Conservation (phyloP, 148 eudicot genomes). For the Camellia granthamiana region DNA sequence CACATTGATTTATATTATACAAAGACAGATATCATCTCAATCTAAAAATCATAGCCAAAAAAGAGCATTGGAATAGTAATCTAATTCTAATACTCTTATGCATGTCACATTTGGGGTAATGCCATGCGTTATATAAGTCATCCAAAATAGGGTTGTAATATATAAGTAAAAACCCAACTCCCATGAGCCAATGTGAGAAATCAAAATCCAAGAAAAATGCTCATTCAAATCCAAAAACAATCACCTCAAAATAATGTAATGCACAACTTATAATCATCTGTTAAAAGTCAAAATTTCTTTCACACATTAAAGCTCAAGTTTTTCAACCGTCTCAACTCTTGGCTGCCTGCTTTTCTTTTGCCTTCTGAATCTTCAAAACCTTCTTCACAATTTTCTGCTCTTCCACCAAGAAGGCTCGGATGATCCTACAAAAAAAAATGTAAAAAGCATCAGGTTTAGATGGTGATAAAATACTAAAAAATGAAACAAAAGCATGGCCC, state of each 20-base stretch:
- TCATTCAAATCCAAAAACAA: constrained; percentile 12
- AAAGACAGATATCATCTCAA: too few relatives aligned
- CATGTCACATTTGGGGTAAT: too few relatives aligned
- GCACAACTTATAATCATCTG: constrained; percentile 16
- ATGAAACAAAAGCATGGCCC: neutral
- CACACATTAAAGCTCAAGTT: constrained; percentile 10
- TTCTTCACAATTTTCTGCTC: constrained; percentile 64
- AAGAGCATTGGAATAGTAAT: too few relatives aligned
- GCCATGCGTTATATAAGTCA: too few relatives aligned
- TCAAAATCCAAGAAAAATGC: neutral
- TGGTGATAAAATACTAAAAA: too few relatives aligned
- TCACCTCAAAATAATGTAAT: neutral
- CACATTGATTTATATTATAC: too few relatives aligned
- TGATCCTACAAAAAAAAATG: constrained; percentile 27
- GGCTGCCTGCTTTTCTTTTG: constrained; percentile 43
- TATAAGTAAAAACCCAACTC: neutral
- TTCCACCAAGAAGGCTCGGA: constrained; percentile 54
- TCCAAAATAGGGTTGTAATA: too few relatives aligned
- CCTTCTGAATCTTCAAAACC: constrained; percentile 59
- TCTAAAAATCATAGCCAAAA: too few relatives aligned
- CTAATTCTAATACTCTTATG: too few relatives aligned
- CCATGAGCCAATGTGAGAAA: neutral
- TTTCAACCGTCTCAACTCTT: constrained; percentile 22
- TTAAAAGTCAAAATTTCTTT: constrained; percentile 25
- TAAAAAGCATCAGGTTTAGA: neutral